Evolutionary conservation across 2,329 filamentous ascomycete species (phyloP), one percentile per base, ranked within the genome.

Genomic region (Curvularia spicifera): DNA sequence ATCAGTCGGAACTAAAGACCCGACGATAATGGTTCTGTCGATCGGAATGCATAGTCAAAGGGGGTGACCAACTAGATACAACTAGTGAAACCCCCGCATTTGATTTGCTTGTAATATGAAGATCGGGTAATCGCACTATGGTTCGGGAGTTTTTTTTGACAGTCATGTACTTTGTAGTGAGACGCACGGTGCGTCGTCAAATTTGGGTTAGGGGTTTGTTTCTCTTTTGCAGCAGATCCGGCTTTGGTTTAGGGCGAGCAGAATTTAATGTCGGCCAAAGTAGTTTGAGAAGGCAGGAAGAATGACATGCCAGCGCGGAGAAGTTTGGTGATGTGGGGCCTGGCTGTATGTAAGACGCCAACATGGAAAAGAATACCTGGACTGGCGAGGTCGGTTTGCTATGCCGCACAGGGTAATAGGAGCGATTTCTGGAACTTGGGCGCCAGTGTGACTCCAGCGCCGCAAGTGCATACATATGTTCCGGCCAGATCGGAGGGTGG

Each of bases 351-450:
- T 50, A 50, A 50, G 47, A 40, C 47, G 33, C 47, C 15, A 35
- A 40, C 22, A 20, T 49, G 15, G 6, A 49, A 8, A 10, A 40
- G 9, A 24, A 22, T 10, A 50, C 24, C 29, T 29, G 35, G 15
- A 29, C 35, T 40, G 24, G 35, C 35, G n/a, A 13, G 29, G 20
- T 39, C 22, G 10, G 29, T 29, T 24, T 42, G 15, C 42, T 43
- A 42, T 44, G 28, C 55, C 28, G 35, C 33, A 54, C 44, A 46
- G 24, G 31, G 51, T 26, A 57, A 54, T 57, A 26, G n/a, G 51
- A 20, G 55, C 55, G 55, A 54, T 39, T 54, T 35, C 48, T 50
- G 31, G 45, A 8, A 33, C 44, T 20, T 45, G 55, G 55, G 18
- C 44, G 31, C 44, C 12, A n/a, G 20, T 20, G 43, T 44, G 37